phyloP scores from a whole-genome alignment of 306 rosid species.

The Dryas alaskensis region DNA sequence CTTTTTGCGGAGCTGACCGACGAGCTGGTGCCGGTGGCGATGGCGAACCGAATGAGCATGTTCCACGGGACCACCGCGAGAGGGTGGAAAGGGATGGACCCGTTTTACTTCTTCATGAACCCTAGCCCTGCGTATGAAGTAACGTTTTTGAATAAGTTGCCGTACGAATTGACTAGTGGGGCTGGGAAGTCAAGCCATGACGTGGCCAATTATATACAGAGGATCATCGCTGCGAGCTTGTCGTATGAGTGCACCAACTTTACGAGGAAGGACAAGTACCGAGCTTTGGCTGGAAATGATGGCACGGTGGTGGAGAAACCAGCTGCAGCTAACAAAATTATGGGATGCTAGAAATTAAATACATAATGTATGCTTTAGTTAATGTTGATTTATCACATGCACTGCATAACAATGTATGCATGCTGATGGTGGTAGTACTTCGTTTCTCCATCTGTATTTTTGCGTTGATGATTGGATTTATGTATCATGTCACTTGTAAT shows the following conservation, averaged over 20 bases:
- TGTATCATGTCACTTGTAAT: too few relatives aligned
- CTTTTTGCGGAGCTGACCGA: constrained; percentile 64
- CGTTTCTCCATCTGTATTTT: too few relatives aligned
- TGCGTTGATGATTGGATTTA: too few relatives aligned
- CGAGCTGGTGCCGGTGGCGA: constrained; percentile 68
- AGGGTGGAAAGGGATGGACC: constrained; percentile 94
- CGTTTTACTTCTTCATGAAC: constrained; percentile 86
- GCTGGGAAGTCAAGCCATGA: constrained; percentile 63
- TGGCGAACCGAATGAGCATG: constrained; percentile 77
- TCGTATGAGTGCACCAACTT: constrained; percentile 70
- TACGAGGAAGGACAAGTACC: constrained; percentile 70
- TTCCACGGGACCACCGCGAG: constrained; percentile 75
- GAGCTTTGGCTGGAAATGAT: constrained; percentile 73
- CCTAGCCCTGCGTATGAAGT: constrained; percentile 77
- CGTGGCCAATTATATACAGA: constrained; percentile 76
- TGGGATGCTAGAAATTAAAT: constrained; percentile 47
- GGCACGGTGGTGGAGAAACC: constrained; percentile 47
- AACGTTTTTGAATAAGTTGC: constrained; percentile 60
- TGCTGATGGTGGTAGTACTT: too few relatives aligned
- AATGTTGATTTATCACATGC: too few relatives aligned
- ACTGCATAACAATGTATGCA: too few relatives aligned
- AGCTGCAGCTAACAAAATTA: constrained; percentile 33
- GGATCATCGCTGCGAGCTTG: constrained; percentile 56
- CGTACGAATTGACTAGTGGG: constrained; percentile 55
- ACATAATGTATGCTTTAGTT: too few relatives aligned